Conservation (phyloP, 352 stramenopile species). For the Pythium utonaiense region DNA sequence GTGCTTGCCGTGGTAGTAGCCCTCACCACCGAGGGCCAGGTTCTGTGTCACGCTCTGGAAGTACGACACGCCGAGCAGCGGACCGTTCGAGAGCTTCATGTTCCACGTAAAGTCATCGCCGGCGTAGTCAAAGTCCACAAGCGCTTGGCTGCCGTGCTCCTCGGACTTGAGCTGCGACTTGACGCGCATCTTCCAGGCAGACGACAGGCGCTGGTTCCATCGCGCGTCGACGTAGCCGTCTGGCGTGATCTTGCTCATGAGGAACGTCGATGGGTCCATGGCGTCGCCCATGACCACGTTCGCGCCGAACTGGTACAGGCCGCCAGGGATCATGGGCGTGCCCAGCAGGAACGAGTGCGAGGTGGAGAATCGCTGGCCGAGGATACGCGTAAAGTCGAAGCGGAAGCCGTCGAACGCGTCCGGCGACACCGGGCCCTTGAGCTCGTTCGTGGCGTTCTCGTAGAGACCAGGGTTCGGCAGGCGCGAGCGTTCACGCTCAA, state of each 20-base stretch:
- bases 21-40: slow-evolving; percentile 73
- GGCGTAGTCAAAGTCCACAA: slow-evolving; percentile 80
- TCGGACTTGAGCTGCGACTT: slow-evolving; percentile 84
- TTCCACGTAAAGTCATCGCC: slow-evolving; percentile 87
- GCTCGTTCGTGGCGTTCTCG: slow-evolving; percentile 81
- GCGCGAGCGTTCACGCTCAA: slow-evolving; percentile 66
- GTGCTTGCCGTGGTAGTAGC: slow-evolving; percentile 89
- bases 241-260: slow-evolving; percentile 85
- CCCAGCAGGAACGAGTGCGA: slow-evolving; percentile 82
- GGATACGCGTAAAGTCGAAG: slow-evolving; percentile 83
- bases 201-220: slow-evolving; percentile 77
- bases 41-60: slow-evolving; percentile 84
- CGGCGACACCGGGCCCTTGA: slow-evolving; percentile 73
- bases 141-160: slow-evolving; percentile 71
- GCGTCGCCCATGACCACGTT: slow-evolving; percentile 75
- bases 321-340: slow-evolving; percentile 79
- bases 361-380: slow-evolving; percentile 77
- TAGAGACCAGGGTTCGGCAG: slow-evolving; percentile 81
- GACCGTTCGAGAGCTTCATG: slow-evolving; percentile 88
- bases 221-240: slow-evolving; percentile 82
- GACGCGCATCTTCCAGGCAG: slow-evolving; percentile 79
- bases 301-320: slow-evolving; percentile 84
- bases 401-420: slow-evolving; percentile 85
- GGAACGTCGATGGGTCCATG: slow-evolving; percentile 77
- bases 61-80: slow-evolving; percentile 82